Base-by-base conservation (phyloP, 2,329 filamentous ascomycete species). In the Fusarium compactum region DNA sequence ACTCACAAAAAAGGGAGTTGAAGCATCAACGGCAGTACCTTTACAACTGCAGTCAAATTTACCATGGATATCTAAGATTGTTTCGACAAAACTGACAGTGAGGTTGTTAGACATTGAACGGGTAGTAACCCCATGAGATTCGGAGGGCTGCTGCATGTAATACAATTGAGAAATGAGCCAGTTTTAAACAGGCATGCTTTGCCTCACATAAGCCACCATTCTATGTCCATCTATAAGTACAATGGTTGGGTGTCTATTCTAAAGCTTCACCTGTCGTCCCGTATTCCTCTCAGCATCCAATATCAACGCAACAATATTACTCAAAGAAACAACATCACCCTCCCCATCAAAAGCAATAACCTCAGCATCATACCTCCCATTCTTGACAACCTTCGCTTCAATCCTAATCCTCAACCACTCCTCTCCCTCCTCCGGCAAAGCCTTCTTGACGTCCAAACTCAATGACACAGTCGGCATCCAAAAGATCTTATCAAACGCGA, bases 391-490 rank as follows among this genome's bases (percentile, higher is more conserved):
- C 79, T 93, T 94, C 7, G 89, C 84, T 58, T 86, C 84, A 15
- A 90, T 84, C 32, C 92, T 84, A 43, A 90, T 83, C 73, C 90
- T 90, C 56, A 97, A 76, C 90, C 91, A 96, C 77, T 93, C 89
- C 2, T 89, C 88, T 0, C 93, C 92, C 44, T 87, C 86, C 6
- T 82, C 80, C 0, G 92, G 92, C 46, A 97, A 77, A 9, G 85
- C 78, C 77, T 91, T 92, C 82, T 95, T 96, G 41, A 94, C 82
- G 67, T 97, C 93, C 24, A 97, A 74, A 76, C 92, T 94, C 76
- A 96, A 80, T 20, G 90, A 82, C 3, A 97, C 79, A 0, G 93
- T 97, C 0, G 92, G 92, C 77, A 93, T 94, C 92, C 92, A 94
- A 72, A 88, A 89, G 8, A 78, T 71, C 11, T 78, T 76, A 48